A percentile compares a stretch with the other conserved stretches of the same genome.
These are phyloP conservation scores for Eruca vesicaria DNA, from an alignment of 441 rosid species.

Conservation along the genomic window DNA sequence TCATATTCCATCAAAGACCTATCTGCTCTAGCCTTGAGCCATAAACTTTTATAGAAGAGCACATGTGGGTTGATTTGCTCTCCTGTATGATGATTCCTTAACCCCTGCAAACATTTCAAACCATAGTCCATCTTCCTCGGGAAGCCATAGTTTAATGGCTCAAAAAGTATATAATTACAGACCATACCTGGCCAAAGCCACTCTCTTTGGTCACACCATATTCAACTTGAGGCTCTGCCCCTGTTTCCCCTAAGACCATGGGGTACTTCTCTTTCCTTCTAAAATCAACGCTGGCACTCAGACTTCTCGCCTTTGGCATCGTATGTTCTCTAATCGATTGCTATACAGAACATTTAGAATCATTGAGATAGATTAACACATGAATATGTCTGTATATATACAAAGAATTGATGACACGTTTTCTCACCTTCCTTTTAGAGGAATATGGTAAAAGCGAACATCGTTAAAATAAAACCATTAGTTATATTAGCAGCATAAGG, in stretches of 20 bases:
- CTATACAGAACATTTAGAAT: not conserved
- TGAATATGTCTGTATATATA: not conserved
- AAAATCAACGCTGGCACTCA: slow-evolving; percentile 17
- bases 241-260: slow-evolving; percentile 3
- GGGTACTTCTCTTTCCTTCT: slow-evolving; percentile 25
- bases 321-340: not conserved
- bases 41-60: slow-evolving; percentile 32
- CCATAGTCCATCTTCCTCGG: slow-evolving; percentile 21
- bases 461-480: too few species aligned
- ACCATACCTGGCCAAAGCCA: slow-evolving; percentile 20
- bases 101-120: slow-evolving; percentile 15
- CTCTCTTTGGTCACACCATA: slow-evolving; percentile 15
- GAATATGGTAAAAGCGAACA: not conserved
- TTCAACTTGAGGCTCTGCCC: slow-evolving; percentile 9
- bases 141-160: not conserved
- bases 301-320: not conserved
- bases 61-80: slow-evolving; percentile 27
- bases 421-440: slow-evolving; percentile 17
- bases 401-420: not conserved
- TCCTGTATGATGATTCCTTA: not conserved
- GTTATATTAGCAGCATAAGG: too few species aligned
- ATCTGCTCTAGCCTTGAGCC: slow-evolving; percentile 39
- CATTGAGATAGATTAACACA: slow-evolving; percentile 11
- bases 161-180: not conserved
- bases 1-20: slow-evolving; percentile 29